Evolutionary conservation across 345 rosid genomes (phyloP), one percentile per base, ranked within the genome.

Genomic region (Eucalyptus erythrocorys): DNA sequence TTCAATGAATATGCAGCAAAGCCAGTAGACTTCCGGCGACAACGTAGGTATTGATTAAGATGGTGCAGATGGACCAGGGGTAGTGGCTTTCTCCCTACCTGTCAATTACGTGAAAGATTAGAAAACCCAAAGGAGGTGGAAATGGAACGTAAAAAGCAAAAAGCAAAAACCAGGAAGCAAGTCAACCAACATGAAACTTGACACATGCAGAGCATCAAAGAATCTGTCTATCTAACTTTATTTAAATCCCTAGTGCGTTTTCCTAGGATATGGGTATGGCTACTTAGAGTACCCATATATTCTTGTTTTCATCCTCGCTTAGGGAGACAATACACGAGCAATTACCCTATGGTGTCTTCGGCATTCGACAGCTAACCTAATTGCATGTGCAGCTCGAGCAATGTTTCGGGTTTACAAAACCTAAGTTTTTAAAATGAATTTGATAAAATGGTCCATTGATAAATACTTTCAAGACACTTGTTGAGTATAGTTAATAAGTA

Each of bases 401-500:
- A 71, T 10, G 27, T 71, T 15, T 17, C 2, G 8, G 43, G 81
- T 10, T 40, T 37, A 71, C 6, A 19, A 10, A 76, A 37, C 12
- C 24, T 3, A 6, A 0, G 24, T 6, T 1, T 76, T 76, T 40
- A 6, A 40, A 40, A 76, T 2, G 5, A 12, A 22, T 21, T 40
- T 10, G 4, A 0, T 34, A 3, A 71, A 71, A 17, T 1, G 3
- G 4, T 1, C 0, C 2, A 0, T 71, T 21, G 37, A 71, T 0
- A 0, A 71, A 6, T 21, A 0, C 26, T 37, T 2, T 14, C 1
- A 40, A 68, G 45, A 21, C 45, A 71, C 40, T 71, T 37, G 0
- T 0, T 10, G 1, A 37, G 45, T 0, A 37, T 19, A 0, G 1
- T 71, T 5, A 3, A 19, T 5, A 21, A 71, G 4, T 3, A 37